Conservation (phyloP, 2,329 filamentous ascomycete genomes). For the Colletotrichum sp. region DNA sequence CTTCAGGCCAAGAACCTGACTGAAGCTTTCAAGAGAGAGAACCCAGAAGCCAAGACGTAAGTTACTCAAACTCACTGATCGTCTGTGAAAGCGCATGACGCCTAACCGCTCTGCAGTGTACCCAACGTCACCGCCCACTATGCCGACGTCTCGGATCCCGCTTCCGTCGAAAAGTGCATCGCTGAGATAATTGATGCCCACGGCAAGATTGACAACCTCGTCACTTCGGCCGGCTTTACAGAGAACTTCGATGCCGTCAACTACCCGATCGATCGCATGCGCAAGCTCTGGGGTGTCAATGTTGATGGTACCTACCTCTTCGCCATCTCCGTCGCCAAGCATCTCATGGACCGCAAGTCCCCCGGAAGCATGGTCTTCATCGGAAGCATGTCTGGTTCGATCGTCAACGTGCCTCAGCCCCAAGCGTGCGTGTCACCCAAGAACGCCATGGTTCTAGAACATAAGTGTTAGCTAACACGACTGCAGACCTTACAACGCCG, state of each 20-base stretch:
- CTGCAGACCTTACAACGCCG: constrained; percentile 80
- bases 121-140: constrained; percentile 91
- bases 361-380: constrained; percentile 91
- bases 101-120: constrained; percentile 46
- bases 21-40: constrained; percentile 77
- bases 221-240: constrained; percentile 95
- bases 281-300: constrained; percentile 94
- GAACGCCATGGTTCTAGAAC: neutral
- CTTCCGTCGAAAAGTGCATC: constrained; percentile 78
- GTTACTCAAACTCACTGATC: neutral
- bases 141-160: constrained; percentile 81
- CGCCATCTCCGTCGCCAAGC: constrained; percentile 82
- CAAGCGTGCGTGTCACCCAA: constrained; percentile 63
- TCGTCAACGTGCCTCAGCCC: constrained; percentile 95
- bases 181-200: constrained; percentile 72
- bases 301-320: constrained; percentile 93
- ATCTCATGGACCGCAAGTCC: constrained; percentile 82
- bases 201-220: constrained; percentile 86
- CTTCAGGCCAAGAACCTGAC: constrained; percentile 77
- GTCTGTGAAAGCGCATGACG: neutral
- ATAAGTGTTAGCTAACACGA: neutral
- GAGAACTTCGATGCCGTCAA: constrained; percentile 93
- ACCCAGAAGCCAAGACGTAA: constrained; percentile 74
- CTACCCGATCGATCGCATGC: constrained; percentile 89
- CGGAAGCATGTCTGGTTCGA: constrained; percentile 90